phyloP scores from a whole-genome alignment of 2,329 filamentous ascomycete species.

The Phialophora expanda region DNA sequence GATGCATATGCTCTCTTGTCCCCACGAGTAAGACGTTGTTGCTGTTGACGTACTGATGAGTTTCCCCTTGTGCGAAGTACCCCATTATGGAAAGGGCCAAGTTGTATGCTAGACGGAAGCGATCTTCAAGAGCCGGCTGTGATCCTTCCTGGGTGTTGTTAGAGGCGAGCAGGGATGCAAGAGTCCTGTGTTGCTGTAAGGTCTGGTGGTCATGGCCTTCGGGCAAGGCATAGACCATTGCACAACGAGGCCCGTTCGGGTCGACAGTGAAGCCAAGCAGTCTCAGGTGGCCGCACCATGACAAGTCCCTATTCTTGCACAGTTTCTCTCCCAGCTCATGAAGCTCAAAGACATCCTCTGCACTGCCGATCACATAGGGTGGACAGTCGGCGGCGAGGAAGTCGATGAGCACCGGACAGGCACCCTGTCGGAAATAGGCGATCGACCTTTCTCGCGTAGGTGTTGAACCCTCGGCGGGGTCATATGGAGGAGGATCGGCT shows the following conservation, averaged over 20 bases:
- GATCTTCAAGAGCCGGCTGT: constrained; percentile 59
- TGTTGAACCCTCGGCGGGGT: constrained; percentile 32
- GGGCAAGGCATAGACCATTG: constrained; percentile 39
- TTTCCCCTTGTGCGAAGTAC: constrained; percentile 61
- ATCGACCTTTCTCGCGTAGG: constrained; percentile 31
- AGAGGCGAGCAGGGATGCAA: constrained; percentile 37
- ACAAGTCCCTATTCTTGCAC: constrained; percentile 31
- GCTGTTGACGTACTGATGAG: constrained; percentile 69
- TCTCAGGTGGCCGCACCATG: constrained; percentile 44
- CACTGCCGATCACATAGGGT: constrained; percentile 33
- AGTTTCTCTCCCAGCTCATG: constrained; percentile 36
- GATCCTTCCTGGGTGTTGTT: constrained; percentile 46
- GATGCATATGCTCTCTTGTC: constrained; percentile 31
- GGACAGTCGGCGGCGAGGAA: constrained; percentile 34
- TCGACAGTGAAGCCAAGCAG: constrained; percentile 48
- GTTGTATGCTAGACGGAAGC: constrained; percentile 66
- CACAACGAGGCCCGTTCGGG: constrained; percentile 35
- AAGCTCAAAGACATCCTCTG: constrained; percentile 37
- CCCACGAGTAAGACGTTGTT: constrained; percentile 65
- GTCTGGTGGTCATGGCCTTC: constrained; percentile 33
- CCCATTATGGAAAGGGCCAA: constrained; percentile 62
- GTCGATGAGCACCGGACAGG: constrained; percentile 37
- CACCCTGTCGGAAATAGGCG: constrained; percentile 33
- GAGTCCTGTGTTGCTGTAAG: constrained; percentile 37
- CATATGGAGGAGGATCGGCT: constrained; percentile 39